Evolutionary conservation across 768 basidiomycete genomes (phyloP).

Genomic region (Vararia minispora): DNA sequence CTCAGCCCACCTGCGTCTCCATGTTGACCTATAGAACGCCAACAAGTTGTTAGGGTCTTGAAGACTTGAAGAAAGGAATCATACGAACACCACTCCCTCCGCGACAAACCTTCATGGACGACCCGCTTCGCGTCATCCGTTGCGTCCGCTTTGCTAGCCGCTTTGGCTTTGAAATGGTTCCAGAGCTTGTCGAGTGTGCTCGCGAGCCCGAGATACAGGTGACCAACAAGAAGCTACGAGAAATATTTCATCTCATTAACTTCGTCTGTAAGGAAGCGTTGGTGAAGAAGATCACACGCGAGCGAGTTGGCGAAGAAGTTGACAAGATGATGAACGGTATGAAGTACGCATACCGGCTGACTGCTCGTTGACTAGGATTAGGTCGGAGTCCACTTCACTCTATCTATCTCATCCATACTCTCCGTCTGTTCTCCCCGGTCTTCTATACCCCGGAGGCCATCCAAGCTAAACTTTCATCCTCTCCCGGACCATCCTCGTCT

Average conservation of each 20-base stretch:
- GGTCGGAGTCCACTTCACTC: slow-evolving; percentile 67
- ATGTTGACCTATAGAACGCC: slow-evolving; percentile 3
- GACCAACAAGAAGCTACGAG: neutral
- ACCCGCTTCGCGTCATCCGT: slow-evolving; percentile 86
- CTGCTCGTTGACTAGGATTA: slow-evolving; percentile 19
- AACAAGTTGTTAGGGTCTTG: slow-evolving; percentile 50
- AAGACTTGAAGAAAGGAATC: slow-evolving; percentile 68
- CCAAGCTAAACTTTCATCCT: slow-evolving; percentile 31
- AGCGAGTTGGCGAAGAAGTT: slow-evolving; percentile 86
- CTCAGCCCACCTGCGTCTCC: neutral
- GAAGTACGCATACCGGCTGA: neutral
- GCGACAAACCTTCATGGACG: slow-evolving; percentile 81
- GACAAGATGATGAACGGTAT: slow-evolving; percentile 89
- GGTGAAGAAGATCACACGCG: slow-evolving; percentile 73
- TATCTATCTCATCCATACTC: slow-evolving; percentile 60
- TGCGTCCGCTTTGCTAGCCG: slow-evolving; percentile 88
- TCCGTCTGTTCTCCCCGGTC: slow-evolving; percentile 59
- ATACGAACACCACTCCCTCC: slow-evolving; percentile 88
- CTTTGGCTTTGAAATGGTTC: slow-evolving; percentile 72
- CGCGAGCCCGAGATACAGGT: slow-evolving; percentile 57
- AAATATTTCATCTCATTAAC: neutral
- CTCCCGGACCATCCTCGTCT: slow-evolving; percentile 25
- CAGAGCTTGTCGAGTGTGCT: slow-evolving; percentile 53
- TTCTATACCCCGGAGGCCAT: slow-evolving; percentile 45
- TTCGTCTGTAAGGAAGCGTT: slow-evolving; percentile 41